Percentiles rank a stretch among this genome's conserved stretches.
These are phyloP conservation scores for Suaeda aralocaspica DNA, from an alignment of 148 eudicot genomes.

Conservation along the genomic window DNA sequence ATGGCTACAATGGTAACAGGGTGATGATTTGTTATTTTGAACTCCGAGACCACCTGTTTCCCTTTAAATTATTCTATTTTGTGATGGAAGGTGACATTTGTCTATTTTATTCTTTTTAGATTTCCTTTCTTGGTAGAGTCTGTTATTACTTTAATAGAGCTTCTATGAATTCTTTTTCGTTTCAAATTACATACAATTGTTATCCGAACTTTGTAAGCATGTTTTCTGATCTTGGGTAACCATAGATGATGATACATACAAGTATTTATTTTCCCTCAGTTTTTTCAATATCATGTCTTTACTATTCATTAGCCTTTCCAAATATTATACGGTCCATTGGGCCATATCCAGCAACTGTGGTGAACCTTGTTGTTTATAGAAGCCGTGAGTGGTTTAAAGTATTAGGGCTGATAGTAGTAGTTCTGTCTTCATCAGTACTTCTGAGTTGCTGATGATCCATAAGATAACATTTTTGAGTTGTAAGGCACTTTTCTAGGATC, in stretches of 20 bases:
- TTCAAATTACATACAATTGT: no score
- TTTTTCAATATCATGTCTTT: no score
- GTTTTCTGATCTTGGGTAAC: no score
- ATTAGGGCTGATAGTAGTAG: neutral
- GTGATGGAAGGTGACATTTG: neutral
- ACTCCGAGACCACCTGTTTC: neutral
- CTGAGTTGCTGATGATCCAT: neutral
- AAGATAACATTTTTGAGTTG: neutral
- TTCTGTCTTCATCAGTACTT: slow-evolving; percentile 1
- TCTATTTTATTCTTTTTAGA: no score
- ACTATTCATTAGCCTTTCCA: no score
- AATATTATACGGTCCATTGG: no score
- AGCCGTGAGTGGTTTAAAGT: neutral
- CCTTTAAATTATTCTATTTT: neutral
- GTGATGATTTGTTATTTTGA: neutral
- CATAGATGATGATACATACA: no score
- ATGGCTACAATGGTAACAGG: no score
- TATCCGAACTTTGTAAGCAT: no score
- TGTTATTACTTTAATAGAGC: neutral
- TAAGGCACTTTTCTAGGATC: neutral
- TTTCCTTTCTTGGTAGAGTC: no score
- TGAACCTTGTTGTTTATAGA: neutral
- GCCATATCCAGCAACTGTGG: neutral
- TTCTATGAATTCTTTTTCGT: neutral
- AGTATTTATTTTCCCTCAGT: no score